Evolutionary conservation across 495 filamentous ascomycete genomes (phyloP).

Genomic region (Schizothecium vesticola): DNA sequence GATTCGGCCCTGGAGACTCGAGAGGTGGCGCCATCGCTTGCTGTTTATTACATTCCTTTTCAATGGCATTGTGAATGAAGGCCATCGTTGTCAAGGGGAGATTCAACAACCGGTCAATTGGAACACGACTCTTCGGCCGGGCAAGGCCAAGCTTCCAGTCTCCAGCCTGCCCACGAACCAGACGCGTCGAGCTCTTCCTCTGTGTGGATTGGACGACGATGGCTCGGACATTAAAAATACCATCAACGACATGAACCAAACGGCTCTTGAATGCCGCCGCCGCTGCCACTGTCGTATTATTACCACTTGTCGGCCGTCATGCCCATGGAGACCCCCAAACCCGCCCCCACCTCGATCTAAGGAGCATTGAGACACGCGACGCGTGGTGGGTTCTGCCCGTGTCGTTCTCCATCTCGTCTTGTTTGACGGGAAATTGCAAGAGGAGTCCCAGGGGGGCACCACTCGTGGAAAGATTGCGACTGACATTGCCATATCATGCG

Average conservation of each 20-base stretch:
- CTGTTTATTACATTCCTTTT: not conserved
- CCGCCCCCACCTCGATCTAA: not conserved
- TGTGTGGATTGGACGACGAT: not conserved
- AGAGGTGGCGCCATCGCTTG: not conserved
- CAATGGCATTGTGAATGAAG: not conserved
- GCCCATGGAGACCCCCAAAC: not conserved
- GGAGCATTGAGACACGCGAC: not conserved
- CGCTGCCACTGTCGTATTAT: not conserved
- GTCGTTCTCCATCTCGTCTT: not conserved
- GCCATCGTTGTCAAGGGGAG: not conserved
- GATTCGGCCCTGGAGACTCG: too few relatives aligned
- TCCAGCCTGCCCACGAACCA: not conserved
- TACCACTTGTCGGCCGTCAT: not conserved
- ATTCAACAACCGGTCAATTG: not conserved
- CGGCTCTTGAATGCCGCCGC: not conserved
- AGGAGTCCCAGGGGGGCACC: not conserved
- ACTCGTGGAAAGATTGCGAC: not conserved
- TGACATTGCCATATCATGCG: not conserved
- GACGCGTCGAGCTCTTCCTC: not conserved
- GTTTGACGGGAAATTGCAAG: not conserved
- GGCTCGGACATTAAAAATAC: not conserved
- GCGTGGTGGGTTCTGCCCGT: not conserved
- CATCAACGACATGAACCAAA: not conserved
- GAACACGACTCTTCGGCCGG: not conserved
- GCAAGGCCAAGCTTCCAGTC: not conserved